phyloP scores from a whole-genome alignment of 2,329 filamentous ascomycete species.

The Trichoderma atrobrunneum region DNA sequence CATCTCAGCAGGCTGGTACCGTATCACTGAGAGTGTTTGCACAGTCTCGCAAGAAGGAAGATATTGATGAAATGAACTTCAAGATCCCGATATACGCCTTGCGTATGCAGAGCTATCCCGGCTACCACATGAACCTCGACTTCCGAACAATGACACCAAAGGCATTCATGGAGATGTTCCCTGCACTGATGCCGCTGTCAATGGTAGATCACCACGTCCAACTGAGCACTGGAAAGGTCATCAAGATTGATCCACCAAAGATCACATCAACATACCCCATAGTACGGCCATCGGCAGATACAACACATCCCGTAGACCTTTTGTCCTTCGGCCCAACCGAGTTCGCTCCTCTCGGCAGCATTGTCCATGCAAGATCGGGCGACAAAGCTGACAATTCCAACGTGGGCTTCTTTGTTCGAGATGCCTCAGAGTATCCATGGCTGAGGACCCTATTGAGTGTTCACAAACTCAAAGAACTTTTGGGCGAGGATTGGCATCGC shows the following conservation, averaged over 20 bases:
- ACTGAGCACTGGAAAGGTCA: slow-evolving; percentile 23
- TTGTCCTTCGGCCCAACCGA: slow-evolving; percentile 29
- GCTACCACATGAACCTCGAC: slow-evolving; percentile 44
- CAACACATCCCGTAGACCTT: slow-evolving; percentile 26
- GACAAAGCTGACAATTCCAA: slow-evolving; percentile 47
- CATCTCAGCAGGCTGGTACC: slow-evolving; percentile 46
- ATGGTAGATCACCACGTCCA: slow-evolving; percentile 31
- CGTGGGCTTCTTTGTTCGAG: slow-evolving; percentile 45
- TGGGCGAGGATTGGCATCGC: slow-evolving; percentile 38
- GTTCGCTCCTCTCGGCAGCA: slow-evolving; percentile 30
- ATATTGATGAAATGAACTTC: slow-evolving; percentile 37
- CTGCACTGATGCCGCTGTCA: slow-evolving; percentile 32
- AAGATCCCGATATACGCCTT: slow-evolving; percentile 38
- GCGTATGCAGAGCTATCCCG: slow-evolving; percentile 42
- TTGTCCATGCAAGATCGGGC: slow-evolving; percentile 34
- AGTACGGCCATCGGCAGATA: slow-evolving; percentile 29
- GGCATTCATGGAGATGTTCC: slow-evolving; percentile 44
- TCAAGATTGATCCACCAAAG: slow-evolving; percentile 24
- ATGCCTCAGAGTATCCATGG: slow-evolving; percentile 46
- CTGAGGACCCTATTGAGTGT: slow-evolving; percentile 41
- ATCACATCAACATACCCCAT: slow-evolving; percentile 27
- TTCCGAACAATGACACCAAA: slow-evolving; percentile 43
- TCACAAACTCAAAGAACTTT: slow-evolving; percentile 36
- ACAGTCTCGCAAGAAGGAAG: slow-evolving; percentile 41
- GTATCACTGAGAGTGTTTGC: slow-evolving; percentile 47